Percentiles rank a stretch among this genome's conserved stretches.
These are phyloP conservation scores for Ceratobasidium sp. DNA, from an alignment of 1,284 basidiomycete species.

Conservation along the genomic window DNA sequence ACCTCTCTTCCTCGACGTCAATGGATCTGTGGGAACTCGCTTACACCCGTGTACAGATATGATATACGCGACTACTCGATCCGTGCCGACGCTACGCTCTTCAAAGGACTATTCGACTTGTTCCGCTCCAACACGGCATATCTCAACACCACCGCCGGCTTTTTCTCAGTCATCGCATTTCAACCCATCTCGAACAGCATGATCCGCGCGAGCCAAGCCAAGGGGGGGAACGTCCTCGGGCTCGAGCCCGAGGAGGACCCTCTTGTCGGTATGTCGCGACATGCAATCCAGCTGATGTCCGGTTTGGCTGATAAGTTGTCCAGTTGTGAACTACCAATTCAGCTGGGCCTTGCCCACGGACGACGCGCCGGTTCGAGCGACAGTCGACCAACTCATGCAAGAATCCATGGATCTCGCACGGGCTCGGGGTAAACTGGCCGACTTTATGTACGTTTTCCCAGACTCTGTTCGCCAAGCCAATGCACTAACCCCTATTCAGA, in stretches of 20 bases:
- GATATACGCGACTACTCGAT: conserved; percentile 21
- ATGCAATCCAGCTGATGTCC: not conserved
- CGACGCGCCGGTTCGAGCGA: not conserved
- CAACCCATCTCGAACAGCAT: conserved; percentile 25
- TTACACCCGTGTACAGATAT: not conserved
- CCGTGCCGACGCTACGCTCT: conserved; percentile 13
- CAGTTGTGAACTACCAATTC: conserved; percentile 32
- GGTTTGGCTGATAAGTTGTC: not conserved
- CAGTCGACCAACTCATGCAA: conserved; percentile 3
- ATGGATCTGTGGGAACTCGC: not conserved
- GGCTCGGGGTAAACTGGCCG: not conserved
- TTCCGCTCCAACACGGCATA: not conserved
- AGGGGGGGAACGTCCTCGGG: conserved; percentile 24
- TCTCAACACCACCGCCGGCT: conserved; percentile 19
- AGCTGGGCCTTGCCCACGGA: conserved; percentile 9
- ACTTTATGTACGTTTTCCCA: conserved; percentile 10
- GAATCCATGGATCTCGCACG: conserved; percentile 14
- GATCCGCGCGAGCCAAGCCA: conserved; percentile 25
- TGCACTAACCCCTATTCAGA: not conserved
- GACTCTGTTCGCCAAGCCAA: not conserved
- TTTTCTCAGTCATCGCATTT: conserved; percentile 14
- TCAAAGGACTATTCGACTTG: conserved; percentile 6
- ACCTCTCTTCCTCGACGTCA: not conserved
- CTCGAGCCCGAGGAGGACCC: not conserved
- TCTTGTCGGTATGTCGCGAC: not conserved